Base-by-base conservation (phyloP, 208 protist genomes). In the Trypanosoma melophagium region DNA sequence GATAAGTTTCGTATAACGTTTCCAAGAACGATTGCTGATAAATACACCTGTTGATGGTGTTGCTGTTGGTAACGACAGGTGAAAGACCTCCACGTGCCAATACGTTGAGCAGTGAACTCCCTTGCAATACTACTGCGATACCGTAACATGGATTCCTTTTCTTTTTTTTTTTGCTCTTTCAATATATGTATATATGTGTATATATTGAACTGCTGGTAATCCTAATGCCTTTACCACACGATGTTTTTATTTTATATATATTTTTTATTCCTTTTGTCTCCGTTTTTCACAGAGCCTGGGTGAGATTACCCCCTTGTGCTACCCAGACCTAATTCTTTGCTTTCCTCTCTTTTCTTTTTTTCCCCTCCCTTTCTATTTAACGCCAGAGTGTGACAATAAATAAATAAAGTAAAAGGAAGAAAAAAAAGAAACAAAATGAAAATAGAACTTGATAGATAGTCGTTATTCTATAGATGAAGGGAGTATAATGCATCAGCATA, bases 81-180 rank as follows among this genome's bases (percentile, higher is more conserved):
- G 21, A 57, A 21, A 16, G 3, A 17, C 49, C 40, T 40, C 61
- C 38, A 25, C 12, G 22, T n/a, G 49, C 47, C 17, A 5, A 45
- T 49, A 13, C 14, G 17, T 22, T 53, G 24, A 31, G 44, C 0
- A 14, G 51, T 12, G 17, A 58, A 28, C 28, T 35, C 40, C 7
- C 51, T 44, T 10, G 41, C 22, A 56, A 13, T 19, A 31, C 53
- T 8, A 21, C 24, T 49, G 54, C 54, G 38, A 53, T 44, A 41
- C 10, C 60, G 68, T 66, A 87, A 31, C 78, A 87, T 41, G 5
- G 28, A 35, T 35, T 67, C 75, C 17, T 10, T 60, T 31, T 17
- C 51, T 21, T 45, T 52, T 60, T 50, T 71, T 77, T 12, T 28
- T 52, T 51, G 5, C 54, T 76, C 65, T 69, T 76, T 53, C 66